A percentile compares a stretch with the other conserved stretches of the same genome.
Evolutionary conservation across 2,329 filamentous ascomycete species (phyloP).

Genomic region (Passalora sequoiae): DNA sequence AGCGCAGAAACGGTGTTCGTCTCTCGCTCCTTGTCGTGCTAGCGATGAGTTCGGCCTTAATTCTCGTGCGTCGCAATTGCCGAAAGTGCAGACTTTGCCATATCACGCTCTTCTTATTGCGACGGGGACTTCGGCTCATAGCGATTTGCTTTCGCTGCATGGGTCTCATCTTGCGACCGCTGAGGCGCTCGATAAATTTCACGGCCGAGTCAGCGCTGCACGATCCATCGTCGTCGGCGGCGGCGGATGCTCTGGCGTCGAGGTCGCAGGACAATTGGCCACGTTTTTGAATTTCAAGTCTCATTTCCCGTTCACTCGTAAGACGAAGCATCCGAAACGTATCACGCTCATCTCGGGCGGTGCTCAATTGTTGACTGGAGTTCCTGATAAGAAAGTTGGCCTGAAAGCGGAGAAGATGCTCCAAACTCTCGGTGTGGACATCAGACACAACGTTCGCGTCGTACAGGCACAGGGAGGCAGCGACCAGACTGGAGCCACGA

Average conservation of each 20-base stretch:
- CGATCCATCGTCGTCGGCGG: constrained; percentile 36
- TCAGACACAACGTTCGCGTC: constrained; percentile 30
- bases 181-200: constrained; percentile 30
- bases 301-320: constrained; percentile 15
- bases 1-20: constrained; percentile 17
- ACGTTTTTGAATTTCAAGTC: constrained; percentile 28
- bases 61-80: background rate
- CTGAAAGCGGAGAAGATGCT: constrained; percentile 33
- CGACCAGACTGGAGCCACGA: constrained; percentile 24
- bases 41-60: constrained; percentile 6
- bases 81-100: constrained; percentile 23
- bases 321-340: constrained; percentile 15
- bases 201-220: constrained; percentile 28
- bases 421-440: constrained; percentile 28
- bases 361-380: constrained; percentile 29
- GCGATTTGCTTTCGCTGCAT: constrained; percentile 35
- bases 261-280: constrained; percentile 37
- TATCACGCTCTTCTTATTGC: constrained; percentile 37
- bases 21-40: constrained; percentile 6
- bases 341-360: constrained; percentile 35
- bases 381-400: constrained; percentile 25
- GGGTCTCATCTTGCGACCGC: constrained; percentile 33
- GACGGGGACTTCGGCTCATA: constrained; percentile 35
- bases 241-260: constrained; percentile 35
- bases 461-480: constrained; percentile 18